Conservation (phyloP, 257 asterid species). For the Jacaranda mimosifolia region DNA sequence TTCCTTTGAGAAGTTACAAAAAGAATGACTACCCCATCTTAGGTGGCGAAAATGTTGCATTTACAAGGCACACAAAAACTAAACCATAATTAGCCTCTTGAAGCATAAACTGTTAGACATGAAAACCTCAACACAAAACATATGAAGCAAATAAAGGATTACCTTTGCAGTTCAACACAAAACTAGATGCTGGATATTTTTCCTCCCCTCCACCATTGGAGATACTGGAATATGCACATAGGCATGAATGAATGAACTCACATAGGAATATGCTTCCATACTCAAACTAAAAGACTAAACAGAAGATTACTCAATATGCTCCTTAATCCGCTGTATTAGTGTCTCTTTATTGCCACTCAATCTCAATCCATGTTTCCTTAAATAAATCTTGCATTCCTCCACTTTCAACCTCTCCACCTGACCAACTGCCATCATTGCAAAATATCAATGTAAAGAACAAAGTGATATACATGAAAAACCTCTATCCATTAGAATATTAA, state of each 20-base stretch:
- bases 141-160: slow-evolving; percentile 2
- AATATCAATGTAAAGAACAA: background rate
- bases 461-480: background rate
- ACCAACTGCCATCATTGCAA: slow-evolving; percentile 52
- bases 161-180: slow-evolving; percentile 89
- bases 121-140: slow-evolving; percentile 7
- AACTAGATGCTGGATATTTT: slow-evolving; percentile 81
- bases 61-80: background rate
- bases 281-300: background rate
- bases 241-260: slow-evolving; percentile 4
- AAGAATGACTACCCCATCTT: background rate
- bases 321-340: slow-evolving; percentile 73
- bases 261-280: background rate
- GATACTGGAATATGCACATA: slow-evolving; percentile 53
- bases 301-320: slow-evolving; percentile 72
- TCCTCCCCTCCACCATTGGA: slow-evolving; percentile 75
- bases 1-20: no score
- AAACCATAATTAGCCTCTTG: background rate
- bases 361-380: slow-evolving; percentile 83
- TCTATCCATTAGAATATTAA: background rate
- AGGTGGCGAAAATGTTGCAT: background rate
- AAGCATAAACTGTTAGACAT: background rate
- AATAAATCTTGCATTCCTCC: slow-evolving; percentile 83
- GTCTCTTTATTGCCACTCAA: slow-evolving; percentile 78
- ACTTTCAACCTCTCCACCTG: slow-evolving; percentile 69